Evolutionary conservation across 2,329 filamentous ascomycete species (phyloP).

Genomic region (Talaromyces sp.): DNA sequence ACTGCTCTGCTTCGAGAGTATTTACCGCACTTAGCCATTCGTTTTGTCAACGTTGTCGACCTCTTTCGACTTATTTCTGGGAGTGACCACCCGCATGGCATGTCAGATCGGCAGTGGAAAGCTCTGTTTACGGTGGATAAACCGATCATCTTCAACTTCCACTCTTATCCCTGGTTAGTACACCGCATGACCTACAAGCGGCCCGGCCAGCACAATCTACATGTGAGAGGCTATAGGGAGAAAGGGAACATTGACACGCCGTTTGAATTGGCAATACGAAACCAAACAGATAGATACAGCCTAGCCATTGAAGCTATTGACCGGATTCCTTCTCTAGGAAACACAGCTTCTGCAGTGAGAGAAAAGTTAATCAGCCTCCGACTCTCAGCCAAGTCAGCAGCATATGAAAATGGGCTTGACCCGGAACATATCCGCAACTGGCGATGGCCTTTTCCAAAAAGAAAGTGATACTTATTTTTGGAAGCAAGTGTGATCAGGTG

Average conservation of each 20-base stretch:
- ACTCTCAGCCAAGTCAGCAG: constrained; percentile 58
- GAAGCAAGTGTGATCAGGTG: not conserved
- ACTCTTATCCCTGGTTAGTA: constrained; percentile 75
- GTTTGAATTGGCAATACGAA: constrained; percentile 70
- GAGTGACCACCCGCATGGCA: constrained; percentile 66
- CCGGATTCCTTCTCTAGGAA: constrained; percentile 56
- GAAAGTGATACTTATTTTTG: constrained; percentile 10
- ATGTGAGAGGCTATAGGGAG: constrained; percentile 74
- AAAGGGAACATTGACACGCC: constrained; percentile 83
- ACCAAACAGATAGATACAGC: constrained; percentile 71
- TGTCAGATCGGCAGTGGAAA: constrained; percentile 60
- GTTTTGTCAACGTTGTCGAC: constrained; percentile 75
- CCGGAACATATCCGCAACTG: constrained; percentile 61
- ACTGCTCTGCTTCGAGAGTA: constrained; percentile 67
- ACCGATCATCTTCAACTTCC: constrained; percentile 78
- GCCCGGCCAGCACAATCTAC: constrained; percentile 60
- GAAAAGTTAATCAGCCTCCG: constrained; percentile 61
- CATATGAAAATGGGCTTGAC: constrained; percentile 67
- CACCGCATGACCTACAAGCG: constrained; percentile 73
- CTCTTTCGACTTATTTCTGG: constrained; percentile 72
- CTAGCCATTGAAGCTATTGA: constrained; percentile 74
- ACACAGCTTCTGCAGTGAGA: constrained; percentile 57
- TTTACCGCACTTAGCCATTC: constrained; percentile 67
- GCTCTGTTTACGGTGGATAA: constrained; percentile 67
- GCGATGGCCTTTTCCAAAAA: constrained; percentile 52